Evolutionary conservation across 805 yeast genomes (phyloP), one percentile per base, ranked within the genome.

Genomic region (Ogataea degrootiae): DNA sequence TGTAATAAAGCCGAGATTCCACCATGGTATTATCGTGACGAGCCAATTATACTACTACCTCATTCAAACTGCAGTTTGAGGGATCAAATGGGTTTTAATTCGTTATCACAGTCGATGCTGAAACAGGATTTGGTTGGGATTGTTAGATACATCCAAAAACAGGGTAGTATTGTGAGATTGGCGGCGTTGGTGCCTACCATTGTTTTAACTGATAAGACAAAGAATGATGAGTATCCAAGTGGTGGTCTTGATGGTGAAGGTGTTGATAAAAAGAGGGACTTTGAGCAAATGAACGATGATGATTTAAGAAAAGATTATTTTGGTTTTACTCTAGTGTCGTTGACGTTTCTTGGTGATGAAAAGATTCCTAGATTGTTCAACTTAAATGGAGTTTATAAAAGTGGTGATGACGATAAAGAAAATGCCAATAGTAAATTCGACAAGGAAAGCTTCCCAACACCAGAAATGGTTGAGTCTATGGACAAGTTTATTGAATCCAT

Each of bases 311-410:
- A 45, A 3, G 47, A 47, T 14, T 48, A 60, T 17, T 69, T 76
- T 49, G 72, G 74, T 0, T 72, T 87, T 45, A 65, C 76, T 1
- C 60, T 82, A 52, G 73, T 74, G 12, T 68, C 82, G 41, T 60
- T 89, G 12, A 94, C 96, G 1, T 87, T 77, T 62, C 75, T 76
- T 39, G 96, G 87, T 53, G 96, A 90, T 61, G 85, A 81, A 52
- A 77, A 79, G 54, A 70, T 80, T 15, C 79, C 90, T 3, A 53
- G 51, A 22, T 77, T 85, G 54, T 69, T 73, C 6, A 59, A 61
- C 36, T 52, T 79, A 23, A 57, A 63, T 9, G 62, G 69, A 4
- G 48, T 71, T 14, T 59, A 56, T 23, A 70, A 72, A 3, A 43
- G 39, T 4, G 52, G 47, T 12, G 43, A 38, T 16, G 11, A 9